A percentile compares a stretch with the other conserved stretches of the same genome.
These are phyloP conservation scores for Trichomonascaceae sp. DNA, from an alignment of 1,139 yeast genomes.

Conservation along the genomic window DNA sequence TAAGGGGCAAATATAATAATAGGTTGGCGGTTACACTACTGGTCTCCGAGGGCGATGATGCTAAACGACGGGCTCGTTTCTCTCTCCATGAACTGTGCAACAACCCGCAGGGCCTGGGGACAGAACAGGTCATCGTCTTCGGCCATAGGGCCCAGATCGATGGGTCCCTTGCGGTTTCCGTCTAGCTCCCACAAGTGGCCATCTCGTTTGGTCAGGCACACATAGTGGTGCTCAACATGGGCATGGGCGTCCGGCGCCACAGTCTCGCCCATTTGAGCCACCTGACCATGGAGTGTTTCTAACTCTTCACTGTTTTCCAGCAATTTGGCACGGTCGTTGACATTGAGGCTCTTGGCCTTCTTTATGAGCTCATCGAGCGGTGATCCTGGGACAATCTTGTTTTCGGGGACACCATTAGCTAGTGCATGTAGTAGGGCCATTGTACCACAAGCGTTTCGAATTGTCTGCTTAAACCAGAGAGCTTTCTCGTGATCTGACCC, in stretches of 20 bases:
- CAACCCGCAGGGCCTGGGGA: conserved; percentile 36
- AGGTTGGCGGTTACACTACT: not conserved
- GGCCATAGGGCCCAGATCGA: conserved; percentile 40
- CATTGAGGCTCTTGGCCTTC: conserved; percentile 15
- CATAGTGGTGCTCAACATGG: conserved; percentile 61
- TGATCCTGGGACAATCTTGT: conserved; percentile 24
- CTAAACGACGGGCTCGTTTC: conserved; percentile 23
- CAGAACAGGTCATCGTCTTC: conserved; percentile 42
- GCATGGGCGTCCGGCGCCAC: conserved; percentile 63
- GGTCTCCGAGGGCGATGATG: conserved; percentile 24
- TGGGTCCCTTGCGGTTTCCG: conserved; percentile 75
- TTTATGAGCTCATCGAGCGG: conserved; percentile 22
- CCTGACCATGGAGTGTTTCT: conserved; percentile 43
- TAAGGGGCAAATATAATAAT: conserved; percentile 51
- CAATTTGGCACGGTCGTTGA: conserved; percentile 31
- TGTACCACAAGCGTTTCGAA: conserved; percentile 86
- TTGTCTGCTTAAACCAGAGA: conserved; percentile 70
- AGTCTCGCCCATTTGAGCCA: conserved; percentile 62
- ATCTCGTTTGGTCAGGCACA: conserved; percentile 46
- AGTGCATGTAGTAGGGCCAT: conserved; percentile 74
- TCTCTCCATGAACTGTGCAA: conserved; percentile 50
- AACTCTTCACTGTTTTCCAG: conserved; percentile 35
- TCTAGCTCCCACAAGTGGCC: conserved; percentile 70
- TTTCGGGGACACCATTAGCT: conserved; percentile 40
- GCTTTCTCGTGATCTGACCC: conserved; percentile 20